A percentile compares a stretch with the other conserved stretches of the same genome.
Evolutionary conservation across 2,329 filamentous ascomycete genomes (phyloP).

Genomic region (Penicillium sp.): DNA sequence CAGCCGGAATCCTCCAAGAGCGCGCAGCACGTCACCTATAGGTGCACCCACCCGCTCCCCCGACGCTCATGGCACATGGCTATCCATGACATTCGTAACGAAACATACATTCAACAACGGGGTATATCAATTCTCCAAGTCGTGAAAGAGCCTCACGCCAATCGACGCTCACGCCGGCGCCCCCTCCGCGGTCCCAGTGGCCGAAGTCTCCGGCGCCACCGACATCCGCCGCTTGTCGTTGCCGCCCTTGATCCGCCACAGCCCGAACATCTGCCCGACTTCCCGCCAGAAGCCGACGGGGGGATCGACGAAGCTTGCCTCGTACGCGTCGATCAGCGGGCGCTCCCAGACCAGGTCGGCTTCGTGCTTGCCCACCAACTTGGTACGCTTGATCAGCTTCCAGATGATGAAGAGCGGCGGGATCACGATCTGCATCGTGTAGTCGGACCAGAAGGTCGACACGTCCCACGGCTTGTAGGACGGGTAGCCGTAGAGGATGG

Average conservation of each 20-base stretch:
- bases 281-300: conserved; percentile 58
- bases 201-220: too few species aligned
- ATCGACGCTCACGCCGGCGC: too few species aligned
- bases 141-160: too few species aligned
- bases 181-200: too few species aligned
- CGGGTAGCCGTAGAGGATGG: conserved; percentile 55
- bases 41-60: too few species aligned
- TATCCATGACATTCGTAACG: too few species aligned
- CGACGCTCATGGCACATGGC: too few species aligned
- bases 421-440: conserved; percentile 57
- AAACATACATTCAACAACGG: too few species aligned
- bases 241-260: conserved; percentile 15
- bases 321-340: conserved; percentile 59
- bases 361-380: conserved; percentile 53
- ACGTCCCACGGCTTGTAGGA: conserved; percentile 49
- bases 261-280: conserved; percentile 48
- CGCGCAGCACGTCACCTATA: too few species aligned
- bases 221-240: conserved; percentile 23
- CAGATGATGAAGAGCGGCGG: conserved; percentile 57
- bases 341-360: conserved; percentile 61
- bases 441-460: conserved; percentile 51
- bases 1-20: too few species aligned
- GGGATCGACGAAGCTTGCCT: conserved; percentile 50
- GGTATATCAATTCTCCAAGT: too few species aligned
- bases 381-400: conserved; percentile 63